Evolutionary conservation across 192 early-diverging fungal species (phyloP), one percentile per base, ranked within the genome.

Genomic region (Mortierella hygrophila): DNA sequence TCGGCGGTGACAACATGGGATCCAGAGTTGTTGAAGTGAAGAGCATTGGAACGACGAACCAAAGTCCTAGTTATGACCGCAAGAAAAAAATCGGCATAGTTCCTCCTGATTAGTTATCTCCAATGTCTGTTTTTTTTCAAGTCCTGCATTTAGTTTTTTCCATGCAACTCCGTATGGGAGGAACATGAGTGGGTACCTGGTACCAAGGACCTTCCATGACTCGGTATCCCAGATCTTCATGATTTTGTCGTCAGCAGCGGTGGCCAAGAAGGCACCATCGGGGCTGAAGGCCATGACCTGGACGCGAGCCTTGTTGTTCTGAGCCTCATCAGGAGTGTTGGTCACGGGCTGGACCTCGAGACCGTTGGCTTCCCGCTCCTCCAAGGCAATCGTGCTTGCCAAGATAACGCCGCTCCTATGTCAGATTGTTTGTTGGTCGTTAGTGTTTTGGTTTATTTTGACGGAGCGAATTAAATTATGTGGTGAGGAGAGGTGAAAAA

Each of bases 1-100:
- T 99, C 99, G 15, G 94, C 97, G 0, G 93, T 92, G 16, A 98
- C 49, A 68, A 99, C 81, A 63, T 91, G 52, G 18, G 82, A 89
- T 21, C 92, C 94, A 55, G 93, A 85, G 0, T 90, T 90, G 60
- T 93, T 93, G 80, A 97, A 98, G 29, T 83, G 78, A 16, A 98
- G 76, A 4, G 93, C 91, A 78, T 94, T 97, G n/a, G 91, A 90
- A 54, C 97, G 95, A 79, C 98, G 98, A 46, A 91, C 63, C 23
- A 91, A 82, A 4, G 89, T 83, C 82, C 93, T 90, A 76, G 32
- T 26, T 26, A 13, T 21, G 49, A 18, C 23, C 23, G 9, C 23
- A 15, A n/a, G 26, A 16, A 8, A 70, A 70, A 41, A 70, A 70
- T 21, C 20, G 35, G 38, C 35, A 41, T 70, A 41, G 38, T n/a